These are phyloP conservation scores for Didymella arachidicola DNA, from an alignment of 2,329 filamentous ascomycete genomes.

Conservation along the genomic window DNA sequence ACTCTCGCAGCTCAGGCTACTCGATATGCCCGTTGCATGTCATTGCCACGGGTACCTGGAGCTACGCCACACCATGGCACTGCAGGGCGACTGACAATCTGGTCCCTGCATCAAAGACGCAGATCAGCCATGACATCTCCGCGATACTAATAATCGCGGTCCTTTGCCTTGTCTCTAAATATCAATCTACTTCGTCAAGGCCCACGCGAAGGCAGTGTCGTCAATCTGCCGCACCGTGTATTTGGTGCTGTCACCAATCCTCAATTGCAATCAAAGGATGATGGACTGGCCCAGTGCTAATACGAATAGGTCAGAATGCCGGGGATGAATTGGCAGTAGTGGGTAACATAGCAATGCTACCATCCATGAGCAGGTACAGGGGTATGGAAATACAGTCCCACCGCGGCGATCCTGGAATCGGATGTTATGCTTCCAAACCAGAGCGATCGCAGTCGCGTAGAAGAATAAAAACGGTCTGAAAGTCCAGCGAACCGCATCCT, in stretches of 20 bases:
- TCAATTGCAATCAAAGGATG: not conserved
- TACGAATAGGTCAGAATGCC: too few species aligned
- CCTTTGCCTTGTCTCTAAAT: not conserved
- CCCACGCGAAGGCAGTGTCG: not conserved
- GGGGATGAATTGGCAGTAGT: too few species aligned
- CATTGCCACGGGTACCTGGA: constrained; percentile 1
- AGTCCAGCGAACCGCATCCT: too few species aligned
- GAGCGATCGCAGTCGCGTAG: too few species aligned
- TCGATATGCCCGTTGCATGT: not conserved
- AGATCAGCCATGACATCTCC: not conserved
- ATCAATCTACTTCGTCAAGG: not conserved
- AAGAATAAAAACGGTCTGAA: too few species aligned
- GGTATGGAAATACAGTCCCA: too few species aligned
- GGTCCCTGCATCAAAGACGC: not conserved
- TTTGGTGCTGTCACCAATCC: not conserved
- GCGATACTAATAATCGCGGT: not conserved
- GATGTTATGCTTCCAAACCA: too few species aligned
- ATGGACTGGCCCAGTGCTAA: too few species aligned
- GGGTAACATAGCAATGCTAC: too few species aligned
- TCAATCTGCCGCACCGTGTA: not conserved
- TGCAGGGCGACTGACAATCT: not conserved
- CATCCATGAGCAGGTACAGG: too few species aligned
- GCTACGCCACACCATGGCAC: constrained; percentile 2
- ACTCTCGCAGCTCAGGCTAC: not conserved
- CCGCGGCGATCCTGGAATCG: too few species aligned